phyloP scores from a whole-genome alignment of 2,329 filamentous ascomycete genomes.

The Chaetoscypha palmicola region DNA sequence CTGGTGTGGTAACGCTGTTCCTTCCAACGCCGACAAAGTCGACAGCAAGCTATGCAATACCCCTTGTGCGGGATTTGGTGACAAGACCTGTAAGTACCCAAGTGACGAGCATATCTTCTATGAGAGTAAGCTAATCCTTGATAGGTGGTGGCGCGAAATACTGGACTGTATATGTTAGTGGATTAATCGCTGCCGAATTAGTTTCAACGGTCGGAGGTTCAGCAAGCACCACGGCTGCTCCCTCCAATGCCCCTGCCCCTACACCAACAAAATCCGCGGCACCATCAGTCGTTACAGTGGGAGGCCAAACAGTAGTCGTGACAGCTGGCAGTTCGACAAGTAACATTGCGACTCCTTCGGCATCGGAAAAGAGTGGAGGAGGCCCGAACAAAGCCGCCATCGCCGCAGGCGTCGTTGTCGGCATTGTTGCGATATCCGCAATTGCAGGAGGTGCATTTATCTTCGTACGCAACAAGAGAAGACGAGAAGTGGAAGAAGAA shows the following conservation, averaged over 20 bases:
- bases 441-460: slow-evolving; percentile 65
- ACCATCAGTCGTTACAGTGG: slow-evolving; percentile 26
- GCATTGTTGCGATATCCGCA: slow-evolving; percentile 62
- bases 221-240: slow-evolving; percentile 6
- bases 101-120: not conserved
- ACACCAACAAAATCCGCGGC: slow-evolving; percentile 16
- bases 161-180: slow-evolving; percentile 26
- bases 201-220: slow-evolving; percentile 10
- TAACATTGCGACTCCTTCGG: slow-evolving; percentile 6
- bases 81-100: slow-evolving; percentile 26
- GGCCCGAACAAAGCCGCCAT: slow-evolving; percentile 60
- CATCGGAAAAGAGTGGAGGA: slow-evolving; percentile 6
- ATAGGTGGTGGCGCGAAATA: slow-evolving; percentile 20
- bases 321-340: slow-evolving; percentile 18
- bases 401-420: slow-evolving; percentile 80
- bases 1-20: slow-evolving; percentile 28
- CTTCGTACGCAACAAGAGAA: slow-evolving; percentile 67
- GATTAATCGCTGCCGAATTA: slow-evolving; percentile 14
- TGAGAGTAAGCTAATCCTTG: slow-evolving; percentile 13
- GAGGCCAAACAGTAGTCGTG: slow-evolving; percentile 27
- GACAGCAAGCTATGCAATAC: slow-evolving; percentile 20
- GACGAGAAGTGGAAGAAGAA: slow-evolving; percentile 74
- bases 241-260: slow-evolving; percentile 10
- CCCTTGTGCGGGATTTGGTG: slow-evolving; percentile 25
- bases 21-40: slow-evolving; percentile 16